Conservation (phyloP, 179 eudicot genomes). For the Carnegiea gigantea region DNA sequence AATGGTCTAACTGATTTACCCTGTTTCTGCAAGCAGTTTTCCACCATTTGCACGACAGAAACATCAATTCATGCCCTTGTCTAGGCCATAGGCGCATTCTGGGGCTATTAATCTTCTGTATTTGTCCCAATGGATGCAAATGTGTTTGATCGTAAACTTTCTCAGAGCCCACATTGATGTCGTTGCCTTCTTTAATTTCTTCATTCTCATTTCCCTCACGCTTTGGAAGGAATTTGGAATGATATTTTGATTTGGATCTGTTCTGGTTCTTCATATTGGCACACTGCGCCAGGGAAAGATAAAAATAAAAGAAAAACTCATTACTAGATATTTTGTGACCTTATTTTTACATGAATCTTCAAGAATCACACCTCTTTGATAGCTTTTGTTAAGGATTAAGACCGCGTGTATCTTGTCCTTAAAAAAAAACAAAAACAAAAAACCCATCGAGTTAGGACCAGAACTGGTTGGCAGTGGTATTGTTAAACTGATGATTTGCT, state of each 20-base stretch:
- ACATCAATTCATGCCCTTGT: background rate
- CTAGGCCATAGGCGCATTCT: background rate
- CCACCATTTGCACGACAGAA: background rate
- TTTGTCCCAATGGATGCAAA: background rate
- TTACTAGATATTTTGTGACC: background rate
- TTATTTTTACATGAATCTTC: background rate
- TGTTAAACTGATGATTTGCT: background rate
- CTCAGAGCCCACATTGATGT: background rate
- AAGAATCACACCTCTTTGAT: background rate
- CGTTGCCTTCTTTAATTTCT: background rate
- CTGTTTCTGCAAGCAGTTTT: conserved; percentile 1
- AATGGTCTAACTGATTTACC: conserved; percentile 6
- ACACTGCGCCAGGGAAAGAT: background rate
- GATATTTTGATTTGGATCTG: background rate
- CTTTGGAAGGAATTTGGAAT: background rate
- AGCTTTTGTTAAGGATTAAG: background rate
- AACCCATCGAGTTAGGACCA: background rate
- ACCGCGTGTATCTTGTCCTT: background rate
- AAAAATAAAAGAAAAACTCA: background rate
- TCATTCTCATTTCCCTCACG: background rate
- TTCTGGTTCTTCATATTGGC: background rate
- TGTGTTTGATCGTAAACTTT: background rate
- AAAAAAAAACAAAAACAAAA: no score
- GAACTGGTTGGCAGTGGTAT: background rate
- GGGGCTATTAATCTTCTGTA: background rate